These are phyloP conservation scores for Sphagnum magellanicum DNA, from an alignment of 228 moss, liverwort and hornwort species.

Conservation along the genomic window DNA sequence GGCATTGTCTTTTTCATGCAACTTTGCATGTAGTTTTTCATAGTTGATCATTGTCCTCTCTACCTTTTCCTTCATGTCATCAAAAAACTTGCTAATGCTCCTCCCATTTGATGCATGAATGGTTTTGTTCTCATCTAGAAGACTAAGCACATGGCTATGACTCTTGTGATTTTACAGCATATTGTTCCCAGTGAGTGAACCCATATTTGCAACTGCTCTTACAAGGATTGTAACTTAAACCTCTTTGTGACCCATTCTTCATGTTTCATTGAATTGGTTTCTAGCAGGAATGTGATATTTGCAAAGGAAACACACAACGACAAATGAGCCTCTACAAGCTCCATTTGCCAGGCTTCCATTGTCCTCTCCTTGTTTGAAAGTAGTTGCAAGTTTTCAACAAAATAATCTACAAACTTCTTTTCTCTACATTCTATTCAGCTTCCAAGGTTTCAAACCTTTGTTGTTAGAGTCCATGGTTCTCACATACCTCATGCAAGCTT, in stretches of 20 bases:
- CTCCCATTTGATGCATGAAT: slow-evolving; percentile 5
- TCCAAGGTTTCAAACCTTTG: slow-evolving; percentile 29
- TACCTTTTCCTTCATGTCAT: slow-evolving; percentile 31
- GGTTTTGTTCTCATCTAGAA: slow-evolving; percentile 6
- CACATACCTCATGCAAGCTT: slow-evolving; percentile 29
- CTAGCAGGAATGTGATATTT: slow-evolving; percentile 25
- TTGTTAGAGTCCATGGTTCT: slow-evolving; percentile 20
- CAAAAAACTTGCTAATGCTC: slow-evolving; percentile 11
- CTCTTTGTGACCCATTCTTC: slow-evolving; percentile 10
- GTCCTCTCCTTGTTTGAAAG: slow-evolving; percentile 17
- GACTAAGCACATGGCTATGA: slow-evolving; percentile 4
- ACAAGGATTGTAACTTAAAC: slow-evolving; percentile 16
- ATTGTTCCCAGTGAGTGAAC: slow-evolving; percentile 35
- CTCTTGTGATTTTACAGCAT: slow-evolving; percentile 22
- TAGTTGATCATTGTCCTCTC: slow-evolving; percentile 41
- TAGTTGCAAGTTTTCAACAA: slow-evolving; percentile 21
- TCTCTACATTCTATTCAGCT: slow-evolving; percentile 45
- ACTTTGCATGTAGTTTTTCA: slow-evolving; percentile 38
- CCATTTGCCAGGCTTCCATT: slow-evolving; percentile 9
- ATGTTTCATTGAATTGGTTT: slow-evolving; percentile 11
- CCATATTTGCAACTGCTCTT: slow-evolving; percentile 22
- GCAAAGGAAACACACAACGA: slow-evolving; percentile 29
- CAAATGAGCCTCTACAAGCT: slow-evolving; percentile 26
- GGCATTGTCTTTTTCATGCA: slow-evolving; percentile 55
- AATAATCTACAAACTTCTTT: slow-evolving; percentile 20